Base-by-base conservation (phyloP, 2,329 filamentous ascomycete species). In the Juglanconis oblonga region DNA sequence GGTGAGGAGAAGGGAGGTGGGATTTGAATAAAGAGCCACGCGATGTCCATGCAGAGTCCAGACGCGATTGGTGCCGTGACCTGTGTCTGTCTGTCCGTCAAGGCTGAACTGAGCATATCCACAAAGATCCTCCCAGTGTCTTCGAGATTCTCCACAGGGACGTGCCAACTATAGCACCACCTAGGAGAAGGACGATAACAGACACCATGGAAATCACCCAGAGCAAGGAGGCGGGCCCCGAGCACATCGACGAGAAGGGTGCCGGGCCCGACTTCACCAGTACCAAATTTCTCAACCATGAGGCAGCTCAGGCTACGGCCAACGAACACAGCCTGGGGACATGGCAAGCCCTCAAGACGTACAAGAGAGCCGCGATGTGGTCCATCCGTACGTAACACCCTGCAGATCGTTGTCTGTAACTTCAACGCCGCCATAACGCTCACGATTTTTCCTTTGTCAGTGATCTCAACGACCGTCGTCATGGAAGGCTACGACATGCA, bases 401-500 rank as follows among this genome's bases (percentile, higher is more conserved):
- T 24, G 17, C 17, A 24, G 17, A 24, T 24, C 17, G 17, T 24
- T 24, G 17, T 24, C 17, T 24, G 17, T 24, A 24, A 24, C 17
- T 2, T 24, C 17, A 24, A 24, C 17, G 17, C 17, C 17, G 17
- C 17, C 17, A 24, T 2, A 24, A 24, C 17, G 29, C 57, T 59
- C 13, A 59, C 45, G 24, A 33, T 11, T 1, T 3, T 5, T 42
- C 9, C 9, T 38, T 6, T 4, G 5, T 14, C 51, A 75, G 72
- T 73, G 58, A 75, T 80, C 57, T 79, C 77, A 11, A 74, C 74
- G n/a, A 74, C 76, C 3, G 74, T 81, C 56, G 72, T 81, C 62
- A 81, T 81, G 79, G 79, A 81, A 61, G 79, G 79, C 3, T 81
- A 81, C 67, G 79, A 81, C 54, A 73, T 76, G 2, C 78, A 76